Evolutionary conservation across 1,139 yeast species (phyloP).

Genomic region (Candida dubliniensis): DNA sequence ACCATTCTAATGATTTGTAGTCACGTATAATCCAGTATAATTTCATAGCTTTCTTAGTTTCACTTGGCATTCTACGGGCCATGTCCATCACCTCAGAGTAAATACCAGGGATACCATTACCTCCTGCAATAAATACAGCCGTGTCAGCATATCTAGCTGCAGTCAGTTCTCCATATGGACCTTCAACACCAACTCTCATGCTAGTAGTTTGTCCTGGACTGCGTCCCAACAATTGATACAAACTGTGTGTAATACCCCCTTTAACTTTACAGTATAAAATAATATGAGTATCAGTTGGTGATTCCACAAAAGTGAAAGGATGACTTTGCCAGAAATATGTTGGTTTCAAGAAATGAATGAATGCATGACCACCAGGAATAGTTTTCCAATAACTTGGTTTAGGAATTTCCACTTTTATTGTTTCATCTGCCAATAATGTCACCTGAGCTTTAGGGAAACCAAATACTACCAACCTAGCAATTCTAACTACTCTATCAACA

Average conservation of each 20-base stretch:
- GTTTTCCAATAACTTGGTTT: constrained; percentile 42
- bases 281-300: constrained; percentile 19
- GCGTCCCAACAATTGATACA: constrained; percentile 29
- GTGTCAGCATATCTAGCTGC: constrained; percentile 30
- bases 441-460: constrained; percentile 42
- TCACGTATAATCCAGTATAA: constrained; percentile 57
- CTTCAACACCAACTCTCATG: constrained; percentile 38
- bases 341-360: constrained; percentile 42
- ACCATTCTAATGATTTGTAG: constrained; percentile 47
- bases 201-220: constrained; percentile 26
- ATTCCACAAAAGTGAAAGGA: constrained; percentile 28
- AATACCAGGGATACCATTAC: constrained; percentile 47
- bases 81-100: constrained; percentile 37
- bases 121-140: constrained; percentile 46
- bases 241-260: constrained; percentile 37
- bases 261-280: constrained; percentile 35
- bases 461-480: constrained; percentile 31
- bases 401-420: constrained; percentile 41
- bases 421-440: constrained; percentile 35
- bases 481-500: constrained; percentile 40
- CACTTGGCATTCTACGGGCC: constrained; percentile 39
- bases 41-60: constrained; percentile 43
- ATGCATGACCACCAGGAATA: constrained; percentile 54
- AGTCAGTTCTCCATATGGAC: constrained; percentile 40
- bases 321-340: constrained; percentile 44